These are phyloP conservation scores for Xylariomycetidae sp. DNA, from an alignment of 2,329 filamentous ascomycete genomes.

Conservation along the genomic window DNA sequence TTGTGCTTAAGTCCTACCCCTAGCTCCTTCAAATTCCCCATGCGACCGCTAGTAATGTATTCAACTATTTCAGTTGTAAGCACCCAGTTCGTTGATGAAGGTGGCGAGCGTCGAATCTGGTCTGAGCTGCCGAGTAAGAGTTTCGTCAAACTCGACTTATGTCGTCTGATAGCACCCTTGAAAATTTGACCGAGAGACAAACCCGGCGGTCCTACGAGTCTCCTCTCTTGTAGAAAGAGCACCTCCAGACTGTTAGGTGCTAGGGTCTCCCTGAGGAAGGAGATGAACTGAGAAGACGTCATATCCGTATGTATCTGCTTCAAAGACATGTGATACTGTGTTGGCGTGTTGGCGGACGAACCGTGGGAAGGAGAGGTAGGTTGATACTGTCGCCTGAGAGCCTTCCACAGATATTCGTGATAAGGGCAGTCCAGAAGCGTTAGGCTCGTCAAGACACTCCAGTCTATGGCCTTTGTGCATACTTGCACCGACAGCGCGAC, in stretches of 20 bases:
- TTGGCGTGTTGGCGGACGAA: slow-evolving; percentile 27
- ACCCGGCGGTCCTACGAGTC: slow-evolving; percentile 39
- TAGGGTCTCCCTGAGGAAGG: slow-evolving; percentile 72
- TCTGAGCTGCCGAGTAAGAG: slow-evolving; percentile 69
- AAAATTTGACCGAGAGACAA: slow-evolving; percentile 70
- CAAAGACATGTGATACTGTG: slow-evolving; percentile 60
- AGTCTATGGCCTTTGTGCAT: slow-evolving; percentile 68
- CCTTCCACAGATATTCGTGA: slow-evolving; percentile 71
- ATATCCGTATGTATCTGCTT: slow-evolving; percentile 73
- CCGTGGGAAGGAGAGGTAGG: slow-evolving; percentile 32
- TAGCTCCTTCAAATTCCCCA: slow-evolving; percentile 67
- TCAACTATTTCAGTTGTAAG: slow-evolving; percentile 63
- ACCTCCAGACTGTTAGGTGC: slow-evolving; percentile 76
- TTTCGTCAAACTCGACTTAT: slow-evolving; percentile 66
- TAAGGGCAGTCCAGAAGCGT: slow-evolving; percentile 71
- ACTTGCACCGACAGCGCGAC: slow-evolving; percentile 68
- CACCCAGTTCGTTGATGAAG: slow-evolving; percentile 70
- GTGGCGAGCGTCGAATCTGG: slow-evolving; percentile 33
- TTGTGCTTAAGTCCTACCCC: slow-evolving; percentile 68
- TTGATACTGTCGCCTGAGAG: slow-evolving; percentile 58
- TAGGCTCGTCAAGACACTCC: slow-evolving; percentile 64
- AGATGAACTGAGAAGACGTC: slow-evolving; percentile 63
- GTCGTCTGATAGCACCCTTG: slow-evolving; percentile 63
- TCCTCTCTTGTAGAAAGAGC: slow-evolving; percentile 69
- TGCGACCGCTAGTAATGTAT: slow-evolving; percentile 72